Evolutionary conservation across 148 eudicot genomes (phyloP).

Genomic region (Silene latifolia): DNA sequence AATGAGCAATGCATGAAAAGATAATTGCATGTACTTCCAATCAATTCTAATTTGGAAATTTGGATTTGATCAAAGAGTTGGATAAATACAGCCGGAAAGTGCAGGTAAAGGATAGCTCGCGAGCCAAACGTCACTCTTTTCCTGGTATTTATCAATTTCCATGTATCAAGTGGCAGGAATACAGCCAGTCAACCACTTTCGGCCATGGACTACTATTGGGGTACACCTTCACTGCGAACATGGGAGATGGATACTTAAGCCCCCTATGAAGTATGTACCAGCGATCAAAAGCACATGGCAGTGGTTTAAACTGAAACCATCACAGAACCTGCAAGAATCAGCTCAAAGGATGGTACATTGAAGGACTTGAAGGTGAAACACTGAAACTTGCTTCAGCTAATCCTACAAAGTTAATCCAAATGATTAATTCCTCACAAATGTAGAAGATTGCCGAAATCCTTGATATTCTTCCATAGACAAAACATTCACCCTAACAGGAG

Average conservation of each 20-base stretch:
- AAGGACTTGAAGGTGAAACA: conserved; percentile 1
- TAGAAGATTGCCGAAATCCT: not conserved
- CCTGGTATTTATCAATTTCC: not conserved
- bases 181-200: not conserved
- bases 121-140: not conserved
- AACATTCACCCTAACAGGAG: not conserved
- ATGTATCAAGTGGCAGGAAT: not conserved
- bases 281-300: not conserved
- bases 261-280: not conserved
- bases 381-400: not conserved
- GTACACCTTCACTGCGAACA: not conserved
- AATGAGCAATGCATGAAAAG: not conserved
- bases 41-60: not conserved
- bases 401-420: not conserved
- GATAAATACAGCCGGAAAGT: not conserved
- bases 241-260: not conserved
- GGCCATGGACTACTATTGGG: not conserved
- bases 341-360: conserved; percentile 1
- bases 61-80: not conserved
- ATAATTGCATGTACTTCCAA: not conserved
- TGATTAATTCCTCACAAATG: not conserved
- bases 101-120: not conserved
- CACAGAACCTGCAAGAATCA: not conserved
- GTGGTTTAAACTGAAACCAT: not conserved
- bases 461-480: not conserved